Evolutionary conservation across 352 stramenopile genomes (phyloP), one percentile per base, ranked within the genome.

Genomic region (Phytophthora pini): DNA sequence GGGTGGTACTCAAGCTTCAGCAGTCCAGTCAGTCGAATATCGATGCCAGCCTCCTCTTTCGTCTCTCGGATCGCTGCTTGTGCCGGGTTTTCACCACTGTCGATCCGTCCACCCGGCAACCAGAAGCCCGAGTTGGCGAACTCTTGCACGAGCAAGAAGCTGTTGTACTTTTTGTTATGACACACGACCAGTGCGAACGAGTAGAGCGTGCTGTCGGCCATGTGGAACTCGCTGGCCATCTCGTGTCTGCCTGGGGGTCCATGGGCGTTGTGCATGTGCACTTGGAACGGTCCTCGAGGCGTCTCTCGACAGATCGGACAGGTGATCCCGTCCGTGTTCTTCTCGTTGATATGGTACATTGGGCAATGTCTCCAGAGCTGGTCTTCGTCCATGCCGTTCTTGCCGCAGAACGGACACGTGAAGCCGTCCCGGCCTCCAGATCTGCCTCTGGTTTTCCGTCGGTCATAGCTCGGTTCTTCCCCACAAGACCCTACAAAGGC

Each of bases 1-100:
- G 87, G 87, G 46, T 95, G 85, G 57, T 95, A 95, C 74, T 95
- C 87, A 41, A 95, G 80, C 74, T 90, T 90, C 46, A 95, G 74
- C 34, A 94, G 48, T 13, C 87, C 87, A 8, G 84, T 93, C 34
- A 95, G 66, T 7, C 82, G 78, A 32, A 95, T 88, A 48, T 94
- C 81, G 48, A 95, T 89, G 11, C 87, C 87, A 0, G 87, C 87
- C 59, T 95, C 87, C 62, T 95, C 87, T 53, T 92, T 89, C n/a
- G 87, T 95, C 69, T 95, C 87, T 20, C 87, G 85, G 58, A 95
- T 89, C 4, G 87, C 87, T 0, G 87, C 87, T 47, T 93, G 70
- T 20, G 66, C 73, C 0, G 86, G 86, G 61, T 88, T 93, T 61
- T 95, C 87, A 17, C 87, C 87, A 17, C 80, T 80, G 61, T 95